These are phyloP conservation scores for Diplosphaera chodatii DNA, from an alignment of 139 green algal species.

Conservation along the genomic window DNA sequence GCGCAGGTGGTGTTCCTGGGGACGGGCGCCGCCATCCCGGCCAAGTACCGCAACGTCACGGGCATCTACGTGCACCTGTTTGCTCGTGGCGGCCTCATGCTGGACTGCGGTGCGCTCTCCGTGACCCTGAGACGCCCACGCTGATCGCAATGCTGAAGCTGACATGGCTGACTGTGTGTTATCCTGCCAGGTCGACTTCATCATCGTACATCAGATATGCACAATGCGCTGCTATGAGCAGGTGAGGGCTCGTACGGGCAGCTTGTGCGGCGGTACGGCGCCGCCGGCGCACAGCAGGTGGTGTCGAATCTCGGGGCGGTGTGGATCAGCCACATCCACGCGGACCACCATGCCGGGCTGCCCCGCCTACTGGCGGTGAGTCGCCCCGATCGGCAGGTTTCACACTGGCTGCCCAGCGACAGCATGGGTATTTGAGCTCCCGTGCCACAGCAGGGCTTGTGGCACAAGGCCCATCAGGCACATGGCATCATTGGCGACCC, in stretches of 20 bases:
- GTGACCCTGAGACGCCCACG: no score
- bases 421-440: no score
- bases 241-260: slow-evolving; percentile 88
- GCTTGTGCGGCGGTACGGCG: slow-evolving; percentile 66
- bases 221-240: no score
- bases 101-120: slow-evolving; percentile 81
- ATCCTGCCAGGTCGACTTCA: no score
- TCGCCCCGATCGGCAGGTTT: no score
- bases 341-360: slow-evolving; percentile 94
- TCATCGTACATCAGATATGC: no score
- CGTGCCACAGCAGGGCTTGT: no score
- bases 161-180: no score
- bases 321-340: slow-evolving; percentile 96
- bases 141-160: no score
- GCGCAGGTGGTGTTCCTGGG: slow-evolving; percentile 53
- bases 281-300: slow-evolving; percentile 9
- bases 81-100: slow-evolving; percentile 61
- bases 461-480: no score
- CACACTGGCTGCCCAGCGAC: neutral
- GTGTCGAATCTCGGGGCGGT: slow-evolving; percentile 37
- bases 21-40: slow-evolving; percentile 69
- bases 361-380: slow-evolving; percentile 40
- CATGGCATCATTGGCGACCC: no score
- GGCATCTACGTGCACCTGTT: slow-evolving; percentile 75
- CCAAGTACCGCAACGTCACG: slow-evolving; percentile 94